Conservation (phyloP, 257 asterid genomes). For the Solanum clarkiae region DNA sequence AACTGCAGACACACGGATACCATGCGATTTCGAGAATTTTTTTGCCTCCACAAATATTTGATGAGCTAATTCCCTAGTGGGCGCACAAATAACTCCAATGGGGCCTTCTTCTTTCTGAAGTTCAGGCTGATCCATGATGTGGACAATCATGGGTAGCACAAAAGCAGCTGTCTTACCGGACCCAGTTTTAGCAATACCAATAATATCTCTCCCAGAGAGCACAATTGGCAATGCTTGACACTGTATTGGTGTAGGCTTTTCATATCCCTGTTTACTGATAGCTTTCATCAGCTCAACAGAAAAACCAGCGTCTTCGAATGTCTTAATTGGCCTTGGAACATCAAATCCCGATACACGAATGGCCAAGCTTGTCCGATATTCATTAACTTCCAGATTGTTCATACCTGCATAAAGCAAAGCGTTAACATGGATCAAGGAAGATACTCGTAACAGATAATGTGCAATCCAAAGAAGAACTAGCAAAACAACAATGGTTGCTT, state of each 20-base stretch:
- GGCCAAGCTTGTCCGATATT: conserved; percentile 63
- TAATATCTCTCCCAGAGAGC: conserved; percentile 91
- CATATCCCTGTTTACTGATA: conserved; percentile 79
- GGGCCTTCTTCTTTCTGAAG: conserved; percentile 93
- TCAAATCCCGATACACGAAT: conserved; percentile 93
- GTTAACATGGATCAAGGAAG: neutral
- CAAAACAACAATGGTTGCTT: neutral
- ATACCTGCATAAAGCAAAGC: conserved; percentile 38
- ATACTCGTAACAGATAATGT: neutral
- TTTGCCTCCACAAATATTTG: conserved; percentile 92
- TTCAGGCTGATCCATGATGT: conserved; percentile 96
- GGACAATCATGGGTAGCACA: conserved; percentile 91
- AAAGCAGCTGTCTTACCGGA: conserved; percentile 97
- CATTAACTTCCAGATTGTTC: conserved; percentile 67
- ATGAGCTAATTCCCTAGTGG: conserved; percentile 97
- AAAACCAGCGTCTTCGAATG: conserved; percentile 85
- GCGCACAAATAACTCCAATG: conserved; percentile 95
- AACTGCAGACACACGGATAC: conserved; percentile 89
- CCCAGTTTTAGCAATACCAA: conserved; percentile 97
- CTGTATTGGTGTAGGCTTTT: conserved; percentile 90
- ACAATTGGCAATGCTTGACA: conserved; percentile 92
- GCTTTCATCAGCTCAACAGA: conserved; percentile 79
- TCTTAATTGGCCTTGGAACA: conserved; percentile 79
- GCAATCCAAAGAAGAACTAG: neutral
- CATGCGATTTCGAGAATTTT: conserved; percentile 73